These are phyloP conservation scores for Colletotrichum liriopes DNA, from an alignment of 2,329 filamentous ascomycete genomes.

Conservation along the genomic window DNA sequence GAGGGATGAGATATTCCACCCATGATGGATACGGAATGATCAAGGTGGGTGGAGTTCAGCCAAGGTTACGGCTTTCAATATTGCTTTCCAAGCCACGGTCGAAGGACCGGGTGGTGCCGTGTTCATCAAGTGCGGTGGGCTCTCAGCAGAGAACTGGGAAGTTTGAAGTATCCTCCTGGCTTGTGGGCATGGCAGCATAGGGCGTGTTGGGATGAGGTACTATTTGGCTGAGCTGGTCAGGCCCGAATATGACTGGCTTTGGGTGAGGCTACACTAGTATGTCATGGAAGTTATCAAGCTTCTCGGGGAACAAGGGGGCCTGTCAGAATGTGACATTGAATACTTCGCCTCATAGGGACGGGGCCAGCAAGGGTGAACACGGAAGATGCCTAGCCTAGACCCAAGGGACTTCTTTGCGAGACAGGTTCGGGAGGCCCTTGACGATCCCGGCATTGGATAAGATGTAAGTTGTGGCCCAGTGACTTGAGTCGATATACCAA, in stretches of 20 bases:
- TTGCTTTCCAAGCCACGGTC: background rate
- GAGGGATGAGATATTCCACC: background rate
- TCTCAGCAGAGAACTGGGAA: background rate
- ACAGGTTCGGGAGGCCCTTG: background rate
- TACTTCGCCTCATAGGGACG: slow-evolving; percentile 13
- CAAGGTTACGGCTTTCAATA: too few relatives aligned
- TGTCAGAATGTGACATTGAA: background rate
- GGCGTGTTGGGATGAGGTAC: background rate
- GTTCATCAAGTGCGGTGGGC: background rate
- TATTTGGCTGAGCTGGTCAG: background rate
- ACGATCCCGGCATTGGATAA: too few relatives aligned
- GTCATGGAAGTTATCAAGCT: background rate
- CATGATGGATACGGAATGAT: too few relatives aligned
- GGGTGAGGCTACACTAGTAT: too few relatives aligned
- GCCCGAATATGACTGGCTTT: background rate
- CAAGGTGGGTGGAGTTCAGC: too few relatives aligned
- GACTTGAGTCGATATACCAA: too few relatives aligned
- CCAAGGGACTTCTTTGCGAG: background rate
- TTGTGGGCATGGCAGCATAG: background rate
- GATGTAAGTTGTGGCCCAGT: too few relatives aligned
- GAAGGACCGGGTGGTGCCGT: background rate
- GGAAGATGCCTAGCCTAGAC: slow-evolving; percentile 1
- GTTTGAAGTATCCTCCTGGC: background rate
- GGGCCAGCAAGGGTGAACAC: background rate
- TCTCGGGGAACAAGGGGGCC: too few relatives aligned